Percentiles rank a stretch among this genome's conserved stretches.
Conservation (phyloP, 805 yeast genomes). For the Millerozyma miso region DNA sequence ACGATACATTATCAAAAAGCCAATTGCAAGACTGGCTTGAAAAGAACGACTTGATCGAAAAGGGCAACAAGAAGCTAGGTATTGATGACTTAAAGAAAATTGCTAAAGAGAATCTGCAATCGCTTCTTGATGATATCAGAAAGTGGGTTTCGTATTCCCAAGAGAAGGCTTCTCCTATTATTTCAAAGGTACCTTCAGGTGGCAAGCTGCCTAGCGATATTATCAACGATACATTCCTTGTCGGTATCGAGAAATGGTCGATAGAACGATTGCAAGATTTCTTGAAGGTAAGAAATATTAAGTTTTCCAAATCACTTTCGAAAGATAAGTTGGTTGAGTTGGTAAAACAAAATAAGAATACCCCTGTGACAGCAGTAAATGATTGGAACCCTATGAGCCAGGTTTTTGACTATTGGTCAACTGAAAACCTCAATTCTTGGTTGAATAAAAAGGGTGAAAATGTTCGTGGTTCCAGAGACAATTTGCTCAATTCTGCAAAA, state of each 20-base stretch:
- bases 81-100: slow-evolving; percentile 28
- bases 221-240: slow-evolving; percentile 42
- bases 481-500: slow-evolving; percentile 16
- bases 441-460: slow-evolving; percentile 24
- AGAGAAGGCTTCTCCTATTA: slow-evolving; percentile 27
- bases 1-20: slow-evolving; percentile 49
- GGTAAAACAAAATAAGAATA: slow-evolving; percentile 34
- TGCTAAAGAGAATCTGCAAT: slow-evolving; percentile 30
- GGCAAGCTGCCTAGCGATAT: slow-evolving; percentile 18
- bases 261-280: slow-evolving; percentile 41
- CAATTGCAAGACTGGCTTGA: slow-evolving; percentile 55
- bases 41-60: slow-evolving; percentile 28
- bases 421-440: slow-evolving; percentile 39
- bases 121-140: slow-evolving; percentile 35
- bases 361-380: slow-evolving; percentile 27
- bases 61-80: slow-evolving; percentile 28
- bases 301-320: slow-evolving; percentile 36
- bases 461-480: slow-evolving; percentile 21
- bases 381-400: slow-evolving; percentile 17
- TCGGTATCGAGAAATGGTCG: slow-evolving; percentile 46
- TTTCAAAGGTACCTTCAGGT: slow-evolving; percentile 25
- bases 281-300: slow-evolving; percentile 37
- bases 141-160: slow-evolving; percentile 29
- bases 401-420: slow-evolving; percentile 34
- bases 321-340: slow-evolving; percentile 34